Evolutionary conservation across 1,139 yeast species (phyloP), one percentile per base, ranked within the genome.

Genomic region (Debaryomycetaceae sp.): DNA sequence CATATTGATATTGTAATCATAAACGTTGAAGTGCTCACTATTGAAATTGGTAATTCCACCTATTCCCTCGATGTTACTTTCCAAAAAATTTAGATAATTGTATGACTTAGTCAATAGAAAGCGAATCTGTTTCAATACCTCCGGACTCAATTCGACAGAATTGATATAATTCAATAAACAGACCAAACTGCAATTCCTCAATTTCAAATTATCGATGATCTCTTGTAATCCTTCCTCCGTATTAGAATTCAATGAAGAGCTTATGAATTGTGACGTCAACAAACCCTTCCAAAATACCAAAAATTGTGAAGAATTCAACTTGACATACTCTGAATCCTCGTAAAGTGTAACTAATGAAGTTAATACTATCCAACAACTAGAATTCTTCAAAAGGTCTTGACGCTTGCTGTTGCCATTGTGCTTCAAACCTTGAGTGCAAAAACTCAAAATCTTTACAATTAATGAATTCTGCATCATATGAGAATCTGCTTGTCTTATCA

Each of bases 221-320:
- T 72, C 76, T 13, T 52, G 50, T 11, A 58, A 57, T 46, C 65
- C 65, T 5, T 52, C 56, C n/a, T 57, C 59, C 14, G 58, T 62
- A 4, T 49, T 43, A 8, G 43, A 44, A 40, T 58, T 55, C 31
- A 67, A 53, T 9, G 64, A 60, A 1, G 68, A 55, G 22, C 73
- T 62, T 34, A 69, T 65, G 42, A 64, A 72, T 47, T 73, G 78
- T 1, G 78, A 69, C 2, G 90, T 85, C 44, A 90, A 68, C n/a
- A 89, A 74, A 47, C 83, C 80, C 56, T 87, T 87, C 96, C 97
- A 90, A 50, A 89, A 79, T 5, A 81, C 76, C 40, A 89, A 68
- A 45, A 88, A 75, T 57, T 88, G 96, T 0, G 93, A 79, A 4
- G 89, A 75, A 58, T 88, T 87, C 49, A 87, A 76, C 51, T 78